Base-by-base conservation (phyloP, 1,284 basidiomycete genomes). In the Cystobasidium slooffiae region DNA sequence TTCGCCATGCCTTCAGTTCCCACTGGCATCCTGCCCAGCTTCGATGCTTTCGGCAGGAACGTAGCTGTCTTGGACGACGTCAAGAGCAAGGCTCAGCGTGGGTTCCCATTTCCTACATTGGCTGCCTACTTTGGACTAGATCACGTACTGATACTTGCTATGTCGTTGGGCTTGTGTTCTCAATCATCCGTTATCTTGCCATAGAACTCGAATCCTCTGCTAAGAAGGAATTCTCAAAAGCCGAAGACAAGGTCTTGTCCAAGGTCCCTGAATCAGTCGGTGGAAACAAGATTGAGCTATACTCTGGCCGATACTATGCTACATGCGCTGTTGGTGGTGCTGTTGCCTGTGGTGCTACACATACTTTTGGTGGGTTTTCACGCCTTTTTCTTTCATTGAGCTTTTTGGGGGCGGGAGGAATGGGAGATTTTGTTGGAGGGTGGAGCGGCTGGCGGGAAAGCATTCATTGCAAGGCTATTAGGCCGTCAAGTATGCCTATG, bases 291-390 rank as follows among this genome's bases (percentile, higher is more conserved):
- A 81, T 81, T 76, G 79, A 79, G 72, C 77, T 81, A 62, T 81
- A 80, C 78, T 79, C 80, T 24, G 75, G 77, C 73, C 74, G 80
- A 77, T 81, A 78, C 78, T 81, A 81, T 72, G 76, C 74, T 49
- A 77, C 80, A 53, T 81, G 79, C 77, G 78, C 79, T 41, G 73
- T 79, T 72, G 80, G 80, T 73, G 80, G 80, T 76, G 73, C 79
- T 53, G 61, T 81, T 56, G 80, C 80, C 44, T 81, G 80, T 77
- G 80, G 80, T 77, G 68, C 79, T 63, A 81, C 80, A 64, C 80
- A 81, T 75, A 80, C 79, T 43, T 77, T 81, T 59, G 69, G 69
- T 72, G 58, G 55, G 69, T 53, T 52, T 6, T 10, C 9, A 46
- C 24, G 16, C 24, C 24, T n/a, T 18, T 1, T 16, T 51, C 14